Evolutionary conservation across 257 asterid genomes (phyloP).

Genomic region (Jasminum sambac): DNA sequence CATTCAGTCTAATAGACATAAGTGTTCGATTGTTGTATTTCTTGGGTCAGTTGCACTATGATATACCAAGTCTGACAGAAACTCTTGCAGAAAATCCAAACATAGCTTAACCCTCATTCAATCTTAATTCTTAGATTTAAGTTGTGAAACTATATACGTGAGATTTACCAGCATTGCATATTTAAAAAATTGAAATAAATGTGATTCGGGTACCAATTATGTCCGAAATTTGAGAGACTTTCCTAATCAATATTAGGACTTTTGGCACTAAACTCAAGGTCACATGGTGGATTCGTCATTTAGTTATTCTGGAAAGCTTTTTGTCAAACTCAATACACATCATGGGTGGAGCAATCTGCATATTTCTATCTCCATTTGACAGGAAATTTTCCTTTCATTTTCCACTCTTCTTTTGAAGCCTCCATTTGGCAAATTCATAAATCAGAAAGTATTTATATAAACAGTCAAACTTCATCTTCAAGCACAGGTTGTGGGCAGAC

Average conservation of each 20-base stretch:
- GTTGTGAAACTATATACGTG: background rate
- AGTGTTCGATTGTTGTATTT: background rate
- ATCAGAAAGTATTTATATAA: too few relatives aligned
- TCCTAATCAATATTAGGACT: slow-evolving; percentile 15
- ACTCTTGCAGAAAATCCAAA: background rate
- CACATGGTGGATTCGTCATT: slow-evolving; percentile 1
- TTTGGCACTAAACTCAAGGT: slow-evolving; percentile 1
- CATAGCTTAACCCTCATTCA: background rate
- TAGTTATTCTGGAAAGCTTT: background rate
- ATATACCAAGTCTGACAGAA: background rate
- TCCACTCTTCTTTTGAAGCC: background rate
- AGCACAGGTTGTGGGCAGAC: too few relatives aligned
- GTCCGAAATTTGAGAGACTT: slow-evolving; percentile 7
- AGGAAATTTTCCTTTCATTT: background rate
- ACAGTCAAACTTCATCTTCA: too few relatives aligned
- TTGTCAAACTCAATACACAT: background rate
- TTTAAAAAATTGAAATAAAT: background rate
- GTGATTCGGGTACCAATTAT: background rate
- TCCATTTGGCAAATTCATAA: background rate
- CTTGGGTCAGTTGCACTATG: background rate
- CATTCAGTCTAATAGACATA: background rate
- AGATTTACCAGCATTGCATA: slow-evolving; percentile 8
- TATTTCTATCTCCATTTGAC: background rate
- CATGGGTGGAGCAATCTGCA: background rate
- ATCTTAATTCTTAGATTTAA: slow-evolving; percentile 1